Evolutionary conservation across 1,284 basidiomycete genomes (phyloP), one percentile per base, ranked within the genome.

Genomic region (Ceratobasidium sp.): DNA sequence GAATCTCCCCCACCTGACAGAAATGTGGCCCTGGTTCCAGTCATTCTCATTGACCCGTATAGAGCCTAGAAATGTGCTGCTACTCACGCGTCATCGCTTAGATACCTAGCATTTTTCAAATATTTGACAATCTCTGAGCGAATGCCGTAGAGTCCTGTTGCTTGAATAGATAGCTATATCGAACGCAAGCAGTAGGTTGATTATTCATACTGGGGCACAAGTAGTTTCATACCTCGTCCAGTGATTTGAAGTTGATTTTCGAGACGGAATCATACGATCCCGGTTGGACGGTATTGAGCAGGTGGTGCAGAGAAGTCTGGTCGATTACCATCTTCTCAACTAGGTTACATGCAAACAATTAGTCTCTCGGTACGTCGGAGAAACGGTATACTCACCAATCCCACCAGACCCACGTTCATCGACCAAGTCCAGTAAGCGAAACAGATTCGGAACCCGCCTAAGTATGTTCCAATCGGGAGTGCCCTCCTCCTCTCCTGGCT

Each of bases 61-160:
- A 15, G 48, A 33, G n/a, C 3, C 12, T 20, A 13, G 13, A 15
- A 5, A 4, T 66, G 23, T 23, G 3, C 12, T 28, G 23, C 3
- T 9, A 64, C 74, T 48, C 33, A 89, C 90, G 80, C 82, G 0
- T 81, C 69, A 1, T 85, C 82, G 70, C 87, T 83, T 10, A 90
- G 81, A 7, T 83, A 82, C 10, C 77, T 82, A 2, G 86, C 81
- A 15, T 83, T 81, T 12, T 79, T 65, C 1, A 91, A 80, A 77
- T 90, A 87, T 10, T 84, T 81, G 6, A 88, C 84, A 9, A 92
- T 88, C 77, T 88, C 85, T 0, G 83, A 80, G 80, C 87, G 88
- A 81, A 87, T 88, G 0, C 90, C 91, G 74, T 91, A 91, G 1
- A 91, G 77, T 0, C 91, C 91, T 0, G 90, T 80, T 3, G 89